Percentiles rank a stretch among this genome's conserved stretches.
Evolutionary conservation across 108 stramenopile species (phyloP).

Genomic region (Tribonema minus): DNA sequence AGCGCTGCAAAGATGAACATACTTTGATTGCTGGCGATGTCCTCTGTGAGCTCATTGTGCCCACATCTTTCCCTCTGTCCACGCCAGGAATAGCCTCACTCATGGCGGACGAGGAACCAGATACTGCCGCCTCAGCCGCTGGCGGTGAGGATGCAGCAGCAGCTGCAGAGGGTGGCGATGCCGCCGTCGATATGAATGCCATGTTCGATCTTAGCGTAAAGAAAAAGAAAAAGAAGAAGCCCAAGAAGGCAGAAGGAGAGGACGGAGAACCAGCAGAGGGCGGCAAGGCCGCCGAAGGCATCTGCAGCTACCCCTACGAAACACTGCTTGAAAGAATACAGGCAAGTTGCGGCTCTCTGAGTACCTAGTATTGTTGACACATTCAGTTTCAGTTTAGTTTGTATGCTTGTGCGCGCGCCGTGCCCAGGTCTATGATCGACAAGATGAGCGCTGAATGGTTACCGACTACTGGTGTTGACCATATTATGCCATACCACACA

Average conservation of each 20-base stretch:
- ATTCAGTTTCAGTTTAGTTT: neutral
- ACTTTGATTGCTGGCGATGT: too few relatives aligned
- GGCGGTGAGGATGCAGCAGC: conserved; percentile 5
- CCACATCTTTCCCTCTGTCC: too few relatives aligned
- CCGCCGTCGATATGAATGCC: conserved; percentile 48
- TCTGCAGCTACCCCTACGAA: conserved; percentile 38
- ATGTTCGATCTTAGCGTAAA: conserved; percentile 57
- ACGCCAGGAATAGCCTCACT: too few relatives aligned
- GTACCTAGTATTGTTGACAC: neutral
- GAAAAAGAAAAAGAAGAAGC: conserved; percentile 58
- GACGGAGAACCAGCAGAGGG: conserved; percentile 24
- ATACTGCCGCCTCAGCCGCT: too few relatives aligned
- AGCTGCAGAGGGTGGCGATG: conserved; percentile 27
- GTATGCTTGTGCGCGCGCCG: neutral
- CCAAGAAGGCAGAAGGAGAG: conserved; percentile 10
- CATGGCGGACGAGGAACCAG: too few relatives aligned
- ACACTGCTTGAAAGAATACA: conserved; percentile 39
- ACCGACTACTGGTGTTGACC: neutral
- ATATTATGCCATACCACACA: neutral
- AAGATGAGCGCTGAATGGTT: neutral
- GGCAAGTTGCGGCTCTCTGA: neutral
- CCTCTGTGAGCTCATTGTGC: too few relatives aligned
- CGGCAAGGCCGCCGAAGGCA: conserved; percentile 13
- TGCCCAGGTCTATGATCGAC: neutral
- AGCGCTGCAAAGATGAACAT: too few relatives aligned